Conservation (phyloP, 306 rosid genomes). For the Lathyrus aphaca region DNA sequence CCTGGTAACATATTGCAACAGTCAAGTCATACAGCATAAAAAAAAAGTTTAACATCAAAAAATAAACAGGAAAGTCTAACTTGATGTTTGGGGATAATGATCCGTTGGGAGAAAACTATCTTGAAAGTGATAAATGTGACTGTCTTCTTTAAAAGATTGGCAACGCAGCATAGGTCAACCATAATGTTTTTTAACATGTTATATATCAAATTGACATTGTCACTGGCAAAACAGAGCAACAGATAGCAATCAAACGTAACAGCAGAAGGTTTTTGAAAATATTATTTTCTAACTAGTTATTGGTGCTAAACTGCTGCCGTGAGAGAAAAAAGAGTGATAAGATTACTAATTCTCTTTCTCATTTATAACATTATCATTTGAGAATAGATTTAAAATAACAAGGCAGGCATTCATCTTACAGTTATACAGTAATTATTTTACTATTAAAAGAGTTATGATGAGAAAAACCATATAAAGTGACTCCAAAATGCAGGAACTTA, state of each 20-base stretch:
- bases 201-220: background rate
- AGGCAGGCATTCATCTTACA: background rate
- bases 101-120: conserved; percentile 11
- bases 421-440: conserved; percentile 4
- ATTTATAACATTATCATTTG: conserved; percentile 8
- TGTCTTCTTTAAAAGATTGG: background rate
- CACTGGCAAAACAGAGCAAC: background rate
- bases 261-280: background rate
- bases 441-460: conserved; percentile 28
- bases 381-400: conserved; percentile 16
- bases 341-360: background rate
- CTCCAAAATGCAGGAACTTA: conserved; percentile 6
- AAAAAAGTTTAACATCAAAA: background rate
- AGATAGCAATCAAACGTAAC: background rate
- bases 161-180: conserved; percentile 9
- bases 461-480: conserved; percentile 21
- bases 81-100: conserved; percentile 20
- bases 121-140: conserved; percentile 8
- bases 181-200: background rate
- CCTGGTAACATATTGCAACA: background rate
- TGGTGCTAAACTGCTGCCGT: conserved; percentile 8
- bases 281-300: background rate
- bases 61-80: conserved; percentile 5
- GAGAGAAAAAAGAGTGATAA: background rate
- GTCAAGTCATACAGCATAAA: conserved; percentile 25